Evolutionary conservation across 176 grass and related monocot genomes (phyloP).

Genomic region (Canna indica): DNA sequence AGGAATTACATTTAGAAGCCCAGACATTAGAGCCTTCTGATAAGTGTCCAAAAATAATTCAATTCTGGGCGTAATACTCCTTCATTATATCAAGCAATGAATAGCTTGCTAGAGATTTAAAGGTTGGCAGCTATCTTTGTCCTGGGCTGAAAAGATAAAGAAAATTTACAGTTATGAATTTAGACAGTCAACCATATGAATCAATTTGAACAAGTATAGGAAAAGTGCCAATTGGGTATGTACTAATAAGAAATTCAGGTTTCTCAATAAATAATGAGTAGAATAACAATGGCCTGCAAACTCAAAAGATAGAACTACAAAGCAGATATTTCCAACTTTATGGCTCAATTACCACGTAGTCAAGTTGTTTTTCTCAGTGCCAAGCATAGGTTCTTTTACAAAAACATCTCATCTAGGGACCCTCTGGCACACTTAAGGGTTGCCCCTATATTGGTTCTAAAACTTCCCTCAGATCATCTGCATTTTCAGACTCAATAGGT

Average conservation of each 20-base stretch:
- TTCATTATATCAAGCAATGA: neutral
- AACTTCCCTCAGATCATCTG: neutral
- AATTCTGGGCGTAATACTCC: neutral
- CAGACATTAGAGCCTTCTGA: neutral
- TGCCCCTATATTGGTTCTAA: neutral
- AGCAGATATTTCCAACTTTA: neutral
- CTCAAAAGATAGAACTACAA: neutral
- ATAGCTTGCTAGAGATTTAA: neutral
- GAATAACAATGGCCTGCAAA: neutral
- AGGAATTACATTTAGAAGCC: constrained; percentile 9
- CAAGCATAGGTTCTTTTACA: neutral
- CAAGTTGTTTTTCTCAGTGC: neutral
- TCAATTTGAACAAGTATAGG: neutral
- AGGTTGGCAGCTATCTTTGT: neutral
- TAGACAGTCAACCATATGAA: neutral
- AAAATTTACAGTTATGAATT: neutral
- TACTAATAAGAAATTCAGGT: neutral
- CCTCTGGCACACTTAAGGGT: neutral
- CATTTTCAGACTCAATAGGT: neutral
- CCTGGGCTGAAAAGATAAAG: neutral
- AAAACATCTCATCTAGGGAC: neutral
- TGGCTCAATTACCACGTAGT: neutral
- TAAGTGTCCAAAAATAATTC: neutral
- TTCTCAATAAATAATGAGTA: neutral
- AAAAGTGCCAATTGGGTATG: neutral